Base-by-base conservation (phyloP, 495 filamentous ascomycete genomes). In the Xylaria nigripes region DNA sequence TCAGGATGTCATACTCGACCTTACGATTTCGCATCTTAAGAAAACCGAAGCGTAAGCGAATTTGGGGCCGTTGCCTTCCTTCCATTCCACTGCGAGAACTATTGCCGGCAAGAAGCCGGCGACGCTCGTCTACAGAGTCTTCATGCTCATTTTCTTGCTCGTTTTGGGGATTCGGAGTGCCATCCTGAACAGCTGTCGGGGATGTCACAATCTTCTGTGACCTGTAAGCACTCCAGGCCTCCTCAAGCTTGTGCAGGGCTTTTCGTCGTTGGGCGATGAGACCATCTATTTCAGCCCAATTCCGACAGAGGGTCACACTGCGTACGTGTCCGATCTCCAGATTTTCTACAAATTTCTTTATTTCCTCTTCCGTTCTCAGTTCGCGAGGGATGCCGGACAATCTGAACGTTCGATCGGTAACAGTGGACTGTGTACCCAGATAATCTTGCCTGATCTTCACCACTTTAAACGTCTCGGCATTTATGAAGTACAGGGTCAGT, bases 311-410 rank as follows among this genome's bases (percentile, higher is more conserved):
- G 0, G 85, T 90, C 12, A 99, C 87, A 50, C 78, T 86, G 45
- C 96, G 89, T 4, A 97, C 94, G 60, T 88, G 89, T n/a, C 94
- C 94, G 60, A 99, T 89, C 46, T 86, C 81, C 19, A 99, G 70
- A 30, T 82, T 84, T 62, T 99, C 90, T 19, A 99, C 79, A 51
- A 95, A 86, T 22, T 90, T 79, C 58, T 88, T 90, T 54, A 99
- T 88, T 51, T 84, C 84, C 13, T 83, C 81, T 62, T 97, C 90
- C 0, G 86, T 86, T 48, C 83, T 78, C 50, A 97, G 69, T 10
- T 94, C 86, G 6, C 64, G 66, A 0, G 94, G 94, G 29, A 99
- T 90, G 2, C 90, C 91, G 1, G 93, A 92, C 9, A 99, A 71
- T 3, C 87, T 84, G 64, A 99, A 87, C 0, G 94, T 99, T 32